A percentile compares a stretch with the other conserved stretches of the same genome.
Evolutionary conservation across 2,329 filamentous ascomycete species (phyloP).

Genomic region (Magnaporthales sp.): DNA sequence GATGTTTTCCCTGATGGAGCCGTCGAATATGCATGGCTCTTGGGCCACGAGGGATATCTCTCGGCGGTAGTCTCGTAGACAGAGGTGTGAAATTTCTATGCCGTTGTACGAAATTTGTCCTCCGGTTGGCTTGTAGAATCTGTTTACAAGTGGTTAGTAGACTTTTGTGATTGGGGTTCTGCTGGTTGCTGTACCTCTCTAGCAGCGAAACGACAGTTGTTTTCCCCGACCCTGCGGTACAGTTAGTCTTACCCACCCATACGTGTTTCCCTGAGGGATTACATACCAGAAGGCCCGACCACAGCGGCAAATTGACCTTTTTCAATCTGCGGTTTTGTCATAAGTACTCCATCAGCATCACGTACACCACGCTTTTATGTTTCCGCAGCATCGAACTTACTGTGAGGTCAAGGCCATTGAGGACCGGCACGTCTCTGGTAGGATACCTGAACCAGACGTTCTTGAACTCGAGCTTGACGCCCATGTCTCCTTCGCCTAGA

Average conservation of each 20-base stretch:
- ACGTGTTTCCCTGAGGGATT: background rate
- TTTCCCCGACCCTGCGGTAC: constrained; percentile 18
- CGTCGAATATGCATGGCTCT: constrained; percentile 48
- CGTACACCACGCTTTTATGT: background rate
- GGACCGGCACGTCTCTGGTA: constrained; percentile 58
- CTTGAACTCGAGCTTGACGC: constrained; percentile 50
- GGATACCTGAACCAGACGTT: constrained; percentile 65
- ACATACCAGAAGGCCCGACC: constrained; percentile 20
- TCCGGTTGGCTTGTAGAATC: constrained; percentile 28
- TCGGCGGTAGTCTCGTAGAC: constrained; percentile 40
- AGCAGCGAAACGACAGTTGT: constrained; percentile 41
- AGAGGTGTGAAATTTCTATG: constrained; percentile 43
- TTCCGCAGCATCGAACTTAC: constrained; percentile 28
- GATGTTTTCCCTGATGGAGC: constrained; percentile 27
- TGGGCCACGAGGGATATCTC: constrained; percentile 50
- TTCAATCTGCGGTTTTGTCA: constrained; percentile 12
- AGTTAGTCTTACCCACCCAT: background rate
- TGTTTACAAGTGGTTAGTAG: constrained; percentile 3
- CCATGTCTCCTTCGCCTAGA: constrained; percentile 17
- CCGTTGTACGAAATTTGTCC: constrained; percentile 48
- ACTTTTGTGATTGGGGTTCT: background rate
- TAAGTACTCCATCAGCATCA: background rate
- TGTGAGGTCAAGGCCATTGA: constrained; percentile 50
- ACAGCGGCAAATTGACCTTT: constrained; percentile 23
- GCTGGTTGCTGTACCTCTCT: constrained; percentile 13